phyloP scores from a whole-genome alignment of 225 moss, liverwort and hornwort genomes.

The Physcomitrellopsis africana region DNA sequence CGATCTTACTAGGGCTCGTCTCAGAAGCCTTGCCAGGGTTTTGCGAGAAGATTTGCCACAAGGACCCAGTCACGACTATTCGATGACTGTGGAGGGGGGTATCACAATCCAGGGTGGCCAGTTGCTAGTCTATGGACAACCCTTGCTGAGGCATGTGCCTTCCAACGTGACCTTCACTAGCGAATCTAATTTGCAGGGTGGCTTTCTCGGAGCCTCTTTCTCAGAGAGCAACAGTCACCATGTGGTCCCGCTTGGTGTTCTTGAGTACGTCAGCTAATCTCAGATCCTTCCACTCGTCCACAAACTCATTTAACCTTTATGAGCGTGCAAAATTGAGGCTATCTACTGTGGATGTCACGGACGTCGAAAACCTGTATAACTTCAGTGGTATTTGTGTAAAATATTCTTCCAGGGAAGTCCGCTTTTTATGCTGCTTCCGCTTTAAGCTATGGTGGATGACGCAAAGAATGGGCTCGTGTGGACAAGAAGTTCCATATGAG shows the following conservation, averaged over 20 bases:
- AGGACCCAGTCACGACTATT: neutral
- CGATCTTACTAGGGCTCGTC: neutral
- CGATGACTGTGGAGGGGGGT: slow-evolving; percentile 28
- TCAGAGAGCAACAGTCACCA: slow-evolving; percentile 40
- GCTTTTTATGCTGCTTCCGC: slow-evolving; percentile 94
- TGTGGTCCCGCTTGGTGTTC: slow-evolving; percentile 41
- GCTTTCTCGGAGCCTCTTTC: slow-evolving; percentile 58
- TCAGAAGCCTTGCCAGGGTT: neutral
- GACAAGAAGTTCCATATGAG: slow-evolving; percentile 76
- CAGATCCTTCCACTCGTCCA: neutral
- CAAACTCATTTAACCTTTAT: neutral
- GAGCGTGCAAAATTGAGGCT: neutral
- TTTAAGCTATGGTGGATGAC: slow-evolving; percentile 99
- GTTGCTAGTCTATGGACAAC: slow-evolving; percentile 36
- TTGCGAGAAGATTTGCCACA: neutral
- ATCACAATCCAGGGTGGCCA: slow-evolving; percentile 44
- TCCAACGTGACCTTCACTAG: slow-evolving; percentile 41
- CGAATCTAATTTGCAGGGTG: slow-evolving; percentile 19
- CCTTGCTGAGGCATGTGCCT: slow-evolving; percentile 41
- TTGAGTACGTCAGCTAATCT: slow-evolving; percentile 35
- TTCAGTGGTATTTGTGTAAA: neutral
- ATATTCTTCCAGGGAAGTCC: slow-evolving; percentile 48
- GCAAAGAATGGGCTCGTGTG: slow-evolving; percentile 83
- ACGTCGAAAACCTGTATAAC: neutral
- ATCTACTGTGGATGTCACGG: neutral